Evolutionary conservation across 768 basidiomycete species (phyloP), one percentile per base, ranked within the genome.

Genomic region (Tulasnella sp.): DNA sequence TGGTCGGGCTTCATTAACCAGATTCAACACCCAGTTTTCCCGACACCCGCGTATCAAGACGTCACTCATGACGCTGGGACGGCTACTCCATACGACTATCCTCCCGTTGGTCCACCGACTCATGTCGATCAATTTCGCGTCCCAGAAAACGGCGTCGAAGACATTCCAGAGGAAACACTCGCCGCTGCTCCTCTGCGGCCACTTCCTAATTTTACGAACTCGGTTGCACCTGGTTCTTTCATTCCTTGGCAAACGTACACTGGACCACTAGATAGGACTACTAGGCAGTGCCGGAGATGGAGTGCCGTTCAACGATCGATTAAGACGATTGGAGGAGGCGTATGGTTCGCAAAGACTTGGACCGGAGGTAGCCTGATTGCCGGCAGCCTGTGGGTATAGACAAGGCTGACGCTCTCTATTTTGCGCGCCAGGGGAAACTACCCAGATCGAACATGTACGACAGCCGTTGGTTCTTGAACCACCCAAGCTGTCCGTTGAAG

Each of bases 151-250:
- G 58, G 39, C 39, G 24, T 62, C 40, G 76, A 77, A 38, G 62
- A 71, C 24, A 19, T 68, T 19, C 56, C 76, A 12, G 48, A 52
- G n/a, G 39, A 34, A 36, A 39, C 58, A 34, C 62, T 77, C 4
- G 76, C 34, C 24, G 76, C 76, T 31, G 76, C 76, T 24, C 76
- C 76, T 18, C 34, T 38, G 19, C 76, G 76, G 21, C 76, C 76
- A 16, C 42, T 77, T 24, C 76, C 48, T 12, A 21, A 62, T 24
- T 40, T 56, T n/a, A 77, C 76, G 10, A 77, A 77, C 76, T 3
- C 76, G 21, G 62, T 77, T 21, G 76, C 48, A 24, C 76, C 76
- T 18, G 76, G 52, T 46, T 56, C 39, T 24, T 58, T 36, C 39
- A 40, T 52, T 46, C 38, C 58, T 12, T 77, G 76, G 76, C 48